These are phyloP conservation scores for Cadophora sp. DNA, from an alignment of 2,329 filamentous ascomycete species.

Conservation along the genomic window DNA sequence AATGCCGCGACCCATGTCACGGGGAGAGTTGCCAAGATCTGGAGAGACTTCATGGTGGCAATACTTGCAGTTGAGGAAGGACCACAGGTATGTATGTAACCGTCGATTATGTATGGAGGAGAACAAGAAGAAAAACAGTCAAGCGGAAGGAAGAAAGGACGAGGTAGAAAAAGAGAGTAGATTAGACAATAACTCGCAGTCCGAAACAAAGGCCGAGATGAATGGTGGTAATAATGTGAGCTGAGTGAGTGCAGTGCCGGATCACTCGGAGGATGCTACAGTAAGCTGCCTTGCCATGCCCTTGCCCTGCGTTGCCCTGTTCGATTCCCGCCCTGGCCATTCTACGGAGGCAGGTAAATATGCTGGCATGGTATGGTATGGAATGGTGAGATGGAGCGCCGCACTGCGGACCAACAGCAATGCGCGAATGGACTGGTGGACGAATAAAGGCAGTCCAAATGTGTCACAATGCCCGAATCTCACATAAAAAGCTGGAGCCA, in stretches of 20 bases:
- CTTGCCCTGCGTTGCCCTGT: not conserved
- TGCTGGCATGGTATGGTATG: conserved; percentile 1
- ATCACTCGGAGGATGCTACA: conserved; percentile 15
- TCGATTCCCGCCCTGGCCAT: too few relatives aligned
- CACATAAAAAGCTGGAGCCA: conserved; percentile 11
- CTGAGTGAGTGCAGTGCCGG: conserved; percentile 8
- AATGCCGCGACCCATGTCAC: conserved; percentile 23
- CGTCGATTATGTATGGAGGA: too few relatives aligned
- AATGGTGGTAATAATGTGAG: not conserved
- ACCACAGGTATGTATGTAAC: too few relatives aligned
- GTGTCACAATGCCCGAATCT: conserved; percentile 8
- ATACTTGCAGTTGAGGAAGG: not conserved
- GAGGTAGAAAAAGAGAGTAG: not conserved
- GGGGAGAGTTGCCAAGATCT: conserved; percentile 13
- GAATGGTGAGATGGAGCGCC: conserved; percentile 1
- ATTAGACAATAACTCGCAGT: not conserved
- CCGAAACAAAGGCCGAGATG: conserved; percentile 2
- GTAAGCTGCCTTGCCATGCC: conserved; percentile 12
- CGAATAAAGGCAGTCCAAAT: not conserved
- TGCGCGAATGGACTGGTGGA: not conserved
- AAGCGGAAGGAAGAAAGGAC: not conserved
- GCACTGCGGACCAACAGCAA: not conserved
- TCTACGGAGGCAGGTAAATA: too few relatives aligned
- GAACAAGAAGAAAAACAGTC: not conserved
- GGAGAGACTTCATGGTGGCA: conserved; percentile 10